Percentiles rank a stretch among this genome's conserved stretches.
Evolutionary conservation across 192 early-diverging fungal genomes (phyloP).

Genomic region (Umbelopsis isabellina): DNA sequence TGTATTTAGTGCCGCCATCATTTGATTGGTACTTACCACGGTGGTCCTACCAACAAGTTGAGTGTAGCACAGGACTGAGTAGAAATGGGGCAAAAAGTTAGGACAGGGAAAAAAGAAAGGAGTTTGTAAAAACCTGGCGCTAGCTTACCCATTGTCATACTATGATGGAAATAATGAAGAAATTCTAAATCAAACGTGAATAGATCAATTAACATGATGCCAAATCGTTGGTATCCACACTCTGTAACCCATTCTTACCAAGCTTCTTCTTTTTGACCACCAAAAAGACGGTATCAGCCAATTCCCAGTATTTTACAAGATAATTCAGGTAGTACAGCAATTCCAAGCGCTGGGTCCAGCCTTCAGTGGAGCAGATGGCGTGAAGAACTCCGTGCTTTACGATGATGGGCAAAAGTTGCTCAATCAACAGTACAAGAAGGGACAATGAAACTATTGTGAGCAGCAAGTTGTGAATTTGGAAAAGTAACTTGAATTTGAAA

Average conservation of each 20-base stretch:
- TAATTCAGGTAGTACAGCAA: conserved; percentile 89
- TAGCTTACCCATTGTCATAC: conserved; percentile 68
- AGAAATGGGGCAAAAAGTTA: not conserved
- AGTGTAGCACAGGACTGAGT: conserved; percentile 67
- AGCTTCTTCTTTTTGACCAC: conserved; percentile 79
- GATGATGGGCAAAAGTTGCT: conserved; percentile 73
- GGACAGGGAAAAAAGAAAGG: not conserved
- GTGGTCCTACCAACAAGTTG: conserved; percentile 73
- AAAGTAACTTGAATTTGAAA: conserved; percentile 68
- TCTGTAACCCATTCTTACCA: conserved; percentile 37
- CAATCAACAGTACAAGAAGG: conserved; percentile 70
- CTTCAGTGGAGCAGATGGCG: conserved; percentile 64
- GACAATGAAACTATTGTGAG: conserved; percentile 68
- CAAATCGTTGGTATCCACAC: not conserved
- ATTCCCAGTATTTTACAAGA: conserved; percentile 87
- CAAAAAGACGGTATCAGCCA: conserved; percentile 85
- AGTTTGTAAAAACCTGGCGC: not conserved
- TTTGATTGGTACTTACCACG: conserved; percentile 54
- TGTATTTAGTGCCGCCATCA: not conserved
- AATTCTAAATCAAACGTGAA: conserved; percentile 59
- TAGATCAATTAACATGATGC: not conserved
- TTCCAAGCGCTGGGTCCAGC: conserved; percentile 74
- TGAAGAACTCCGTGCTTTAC: conserved; percentile 68
- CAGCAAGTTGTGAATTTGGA: conserved; percentile 82
- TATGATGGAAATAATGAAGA: conserved; percentile 91